Evolutionary conservation across 208 protist genomes (phyloP).

Genomic region (Herpetomonas muscarum): DNA sequence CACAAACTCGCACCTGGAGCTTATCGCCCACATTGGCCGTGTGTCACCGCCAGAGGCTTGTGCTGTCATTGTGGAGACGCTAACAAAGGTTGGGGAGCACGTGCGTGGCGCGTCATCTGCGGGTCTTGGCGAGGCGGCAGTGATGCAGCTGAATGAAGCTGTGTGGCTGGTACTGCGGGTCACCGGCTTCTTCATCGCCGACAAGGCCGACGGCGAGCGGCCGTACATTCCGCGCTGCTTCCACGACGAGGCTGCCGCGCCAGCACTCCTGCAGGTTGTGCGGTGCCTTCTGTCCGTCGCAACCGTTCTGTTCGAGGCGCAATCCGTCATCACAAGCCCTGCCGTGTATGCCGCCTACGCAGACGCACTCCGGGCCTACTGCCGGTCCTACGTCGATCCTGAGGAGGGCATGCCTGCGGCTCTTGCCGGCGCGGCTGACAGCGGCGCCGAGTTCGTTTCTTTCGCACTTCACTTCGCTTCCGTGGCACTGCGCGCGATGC

Average conservation of each 20-base stretch:
- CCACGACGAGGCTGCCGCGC: constrained; percentile 16
- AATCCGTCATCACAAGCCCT: constrained; percentile 23
- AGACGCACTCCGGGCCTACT: constrained; percentile 44
- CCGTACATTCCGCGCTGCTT: constrained; percentile 74
- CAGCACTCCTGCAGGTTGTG: constrained; percentile 23
- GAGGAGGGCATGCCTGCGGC: constrained; percentile 15
- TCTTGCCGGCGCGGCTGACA: constrained; percentile 29
- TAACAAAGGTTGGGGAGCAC: constrained; percentile 3
- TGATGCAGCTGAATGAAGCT: constrained; percentile 24
- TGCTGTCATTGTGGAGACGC: constrained; percentile 11
- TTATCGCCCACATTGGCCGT: constrained; percentile 61
- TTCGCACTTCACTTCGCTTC: constrained; percentile 35
- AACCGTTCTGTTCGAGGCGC: constrained; percentile 13
- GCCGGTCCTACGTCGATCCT: constrained; percentile 51
- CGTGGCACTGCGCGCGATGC: constrained; percentile 22
- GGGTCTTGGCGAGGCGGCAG: neutral
- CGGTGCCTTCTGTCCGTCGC: constrained; percentile 20
- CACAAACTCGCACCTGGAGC: constrained; percentile 58
- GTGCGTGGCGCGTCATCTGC: neutral
- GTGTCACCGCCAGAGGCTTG: constrained; percentile 23
- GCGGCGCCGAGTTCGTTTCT: constrained; percentile 29
- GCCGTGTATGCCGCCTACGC: constrained; percentile 56
- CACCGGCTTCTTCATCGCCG: constrained; percentile 53
- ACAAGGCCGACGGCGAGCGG: constrained; percentile 64
- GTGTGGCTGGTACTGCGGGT: constrained; percentile 65